Base-by-base conservation (phyloP, 2,329 filamentous ascomycete genomes). In the Fusarium clavum region DNA sequence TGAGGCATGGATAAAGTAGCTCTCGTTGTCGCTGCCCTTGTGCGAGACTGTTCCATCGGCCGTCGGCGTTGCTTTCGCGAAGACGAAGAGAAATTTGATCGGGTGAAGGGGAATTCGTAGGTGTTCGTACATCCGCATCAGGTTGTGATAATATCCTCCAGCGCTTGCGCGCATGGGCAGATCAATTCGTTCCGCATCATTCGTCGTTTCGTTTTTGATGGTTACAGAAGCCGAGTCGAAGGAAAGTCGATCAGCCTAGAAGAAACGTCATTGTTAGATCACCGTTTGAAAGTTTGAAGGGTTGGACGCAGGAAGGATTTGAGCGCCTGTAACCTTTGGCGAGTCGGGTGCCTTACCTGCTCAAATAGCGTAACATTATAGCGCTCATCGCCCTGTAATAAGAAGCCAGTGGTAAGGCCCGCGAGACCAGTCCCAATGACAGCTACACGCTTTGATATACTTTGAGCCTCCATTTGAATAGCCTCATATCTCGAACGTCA, bases 111-210 rank as follows among this genome's bases (percentile, higher is more conserved):
- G 77, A 14, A 90, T 79, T 4, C 79, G 82, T 6, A 90, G 77
- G 67, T 87, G 80, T 27, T 85, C 79, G 75, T 90, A 90, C 83
- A 90, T 86, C 27, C 81, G 79, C 66, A 81, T 83, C 51, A 90
- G 77, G 64, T 88, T 87, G 48, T 77, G 74, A 72, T 90, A 89
- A 75, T 86, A 90, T 22, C 81, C 80, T 10, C 74, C 77, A 1
- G 78, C 77, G 57, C 74, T 76, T 6, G 79, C 78, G 27, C 81
- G 80, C 77, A 80, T 80, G 7, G 81, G 81, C 7, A 83, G 57
- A 55, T 83, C 80, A 34, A 83, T 73, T 12, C 79, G 77, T 64
- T 82, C 81, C 10, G 69, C 66, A 3, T 57, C 18, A 44, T 75
- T 76, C 9, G 76, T 77, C 11, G 56, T 66, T 9, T 74, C 72